phyloP scores from a whole-genome alignment of 495 filamentous ascomycete species.

The Aspergillus egyptiacus region DNA sequence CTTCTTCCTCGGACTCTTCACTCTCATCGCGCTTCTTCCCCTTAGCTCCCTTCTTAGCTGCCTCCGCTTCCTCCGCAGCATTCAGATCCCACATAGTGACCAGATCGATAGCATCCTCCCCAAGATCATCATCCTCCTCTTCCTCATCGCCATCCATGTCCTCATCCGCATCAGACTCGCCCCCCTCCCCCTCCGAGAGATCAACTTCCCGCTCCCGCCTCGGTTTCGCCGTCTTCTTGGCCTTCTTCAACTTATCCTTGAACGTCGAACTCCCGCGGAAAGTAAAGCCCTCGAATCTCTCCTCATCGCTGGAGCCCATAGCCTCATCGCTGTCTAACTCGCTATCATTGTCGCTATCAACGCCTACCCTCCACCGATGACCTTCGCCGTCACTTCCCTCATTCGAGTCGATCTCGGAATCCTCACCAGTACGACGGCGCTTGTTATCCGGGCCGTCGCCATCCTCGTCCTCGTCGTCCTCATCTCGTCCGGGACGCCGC shows the following conservation, averaged over 20 bases:
- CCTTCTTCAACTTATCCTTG: slow-evolving; percentile 40
- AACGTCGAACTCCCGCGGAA: slow-evolving; percentile 63
- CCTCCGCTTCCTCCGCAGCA: slow-evolving; percentile 43
- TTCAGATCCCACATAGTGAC: slow-evolving; percentile 74
- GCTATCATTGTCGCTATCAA: slow-evolving; percentile 68
- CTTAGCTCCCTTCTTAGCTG: slow-evolving; percentile 29
- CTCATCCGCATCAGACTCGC: slow-evolving; percentile 40
- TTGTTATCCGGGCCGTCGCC: slow-evolving; percentile 44
- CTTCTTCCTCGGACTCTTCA: slow-evolving; percentile 32
- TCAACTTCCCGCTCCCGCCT: slow-evolving; percentile 39
- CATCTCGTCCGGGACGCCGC: slow-evolving; percentile 25
- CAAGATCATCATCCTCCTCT: slow-evolving; percentile 59
- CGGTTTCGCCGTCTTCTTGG: slow-evolving; percentile 25
- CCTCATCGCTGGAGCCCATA: slow-evolving; percentile 83
- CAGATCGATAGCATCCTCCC: slow-evolving; percentile 81
- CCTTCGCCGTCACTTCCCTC: slow-evolving; percentile 79
- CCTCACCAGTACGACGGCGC: slow-evolving; percentile 34
- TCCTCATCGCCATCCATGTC: slow-evolving; percentile 37
- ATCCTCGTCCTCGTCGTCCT: slow-evolving; percentile 35
- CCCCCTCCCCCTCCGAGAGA: slow-evolving; percentile 53
- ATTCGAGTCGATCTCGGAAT: slow-evolving; percentile 40
- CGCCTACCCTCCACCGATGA: slow-evolving; percentile 79
- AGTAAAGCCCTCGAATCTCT: slow-evolving; percentile 67
- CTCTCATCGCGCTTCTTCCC: slow-evolving; percentile 24
- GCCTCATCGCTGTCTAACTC: slow-evolving; percentile 92